Evolutionary conservation across 352 stramenopile species (phyloP).

Genomic region (Peronosclerospora sorghi): DNA sequence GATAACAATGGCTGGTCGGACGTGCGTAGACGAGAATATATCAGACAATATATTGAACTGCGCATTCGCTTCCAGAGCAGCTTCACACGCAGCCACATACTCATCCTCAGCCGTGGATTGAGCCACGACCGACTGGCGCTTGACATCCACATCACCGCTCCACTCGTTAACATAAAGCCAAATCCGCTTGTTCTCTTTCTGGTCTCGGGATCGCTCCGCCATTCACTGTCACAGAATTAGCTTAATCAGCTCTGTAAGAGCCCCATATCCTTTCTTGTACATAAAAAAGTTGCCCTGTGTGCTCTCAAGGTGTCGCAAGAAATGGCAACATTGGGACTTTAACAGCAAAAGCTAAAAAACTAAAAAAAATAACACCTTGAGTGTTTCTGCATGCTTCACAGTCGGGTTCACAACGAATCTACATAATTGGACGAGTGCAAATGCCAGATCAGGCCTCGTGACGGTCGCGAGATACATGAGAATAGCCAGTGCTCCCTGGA

Average conservation of each 20-base stretch:
- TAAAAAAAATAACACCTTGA: no score
- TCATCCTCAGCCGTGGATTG: constrained; percentile 11
- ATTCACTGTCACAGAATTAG: constrained; percentile 6
- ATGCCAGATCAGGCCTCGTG: constrained; percentile 15
- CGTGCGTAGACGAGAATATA: neutral
- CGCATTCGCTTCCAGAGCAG: constrained; percentile 3
- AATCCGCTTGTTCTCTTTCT: constrained; percentile 6
- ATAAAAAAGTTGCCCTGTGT: neutral
- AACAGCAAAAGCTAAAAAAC: no score
- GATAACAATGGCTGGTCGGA: constrained; percentile 2
- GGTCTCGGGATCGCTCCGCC: constrained; percentile 4
- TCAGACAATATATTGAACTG: constrained; percentile 5
- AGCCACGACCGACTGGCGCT: constrained; percentile 10
- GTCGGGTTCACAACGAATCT: constrained; percentile 9
- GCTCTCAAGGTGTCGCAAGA: neutral
- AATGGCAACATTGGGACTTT: no score
- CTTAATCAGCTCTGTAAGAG: neutral
- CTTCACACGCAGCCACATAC: constrained; percentile 12
- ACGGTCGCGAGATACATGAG: constrained; percentile 22
- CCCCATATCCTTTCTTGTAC: neutral
- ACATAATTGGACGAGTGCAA: constrained; percentile 16
- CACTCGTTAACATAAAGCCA: constrained; percentile 1
- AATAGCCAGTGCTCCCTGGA: constrained; percentile 8
- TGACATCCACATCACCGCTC: constrained; percentile 4
- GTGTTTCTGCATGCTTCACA: constrained; percentile 1